phyloP scores from a whole-genome alignment of 805 yeast species.

The Diddensiella caesifluorescens region DNA sequence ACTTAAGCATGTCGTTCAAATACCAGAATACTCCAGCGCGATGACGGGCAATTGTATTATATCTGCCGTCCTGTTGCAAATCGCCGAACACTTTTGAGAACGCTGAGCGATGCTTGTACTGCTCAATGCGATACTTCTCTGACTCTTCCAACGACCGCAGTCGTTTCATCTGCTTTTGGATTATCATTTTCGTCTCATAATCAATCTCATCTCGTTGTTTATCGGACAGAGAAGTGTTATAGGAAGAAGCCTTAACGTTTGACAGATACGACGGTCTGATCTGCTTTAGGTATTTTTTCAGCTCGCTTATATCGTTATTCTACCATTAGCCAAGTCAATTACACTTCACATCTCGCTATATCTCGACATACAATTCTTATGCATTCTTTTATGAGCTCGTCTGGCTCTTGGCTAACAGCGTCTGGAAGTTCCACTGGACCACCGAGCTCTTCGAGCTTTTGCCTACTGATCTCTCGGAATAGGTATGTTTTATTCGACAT shows the following conservation, averaged over 20 bases:
- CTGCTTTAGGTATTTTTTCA: constrained; percentile 20
- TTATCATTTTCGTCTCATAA: constrained; percentile 32
- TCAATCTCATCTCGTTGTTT: constrained; percentile 37
- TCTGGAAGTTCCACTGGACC: background rate
- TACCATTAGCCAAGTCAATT: constrained; percentile 2
- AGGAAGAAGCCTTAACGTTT: constrained; percentile 16
- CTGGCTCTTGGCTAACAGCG: constrained; percentile 13
- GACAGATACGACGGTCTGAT: constrained; percentile 32
- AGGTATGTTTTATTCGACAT: constrained; percentile 16
- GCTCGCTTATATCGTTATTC: constrained; percentile 18
- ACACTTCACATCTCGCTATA: background rate
- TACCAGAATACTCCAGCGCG: constrained; percentile 35
- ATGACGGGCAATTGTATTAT: constrained; percentile 29
- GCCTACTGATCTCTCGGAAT: constrained; percentile 18
- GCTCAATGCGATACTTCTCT: constrained; percentile 23
- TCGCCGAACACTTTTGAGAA: constrained; percentile 15
- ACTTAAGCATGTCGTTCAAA: constrained; percentile 30
- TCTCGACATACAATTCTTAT: constrained; percentile 19
- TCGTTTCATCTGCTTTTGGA: constrained; percentile 31
- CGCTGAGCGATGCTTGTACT: constrained; percentile 14
- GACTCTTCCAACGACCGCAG: constrained; percentile 27
- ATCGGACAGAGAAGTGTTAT: constrained; percentile 28
- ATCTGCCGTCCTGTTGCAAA: constrained; percentile 25
- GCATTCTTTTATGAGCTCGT: constrained; percentile 27
- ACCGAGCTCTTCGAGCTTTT: constrained; percentile 15